Evolutionary conservation across 2,329 filamentous ascomycete species (phyloP).

Genomic region (Paecilomyces variotii): DNA sequence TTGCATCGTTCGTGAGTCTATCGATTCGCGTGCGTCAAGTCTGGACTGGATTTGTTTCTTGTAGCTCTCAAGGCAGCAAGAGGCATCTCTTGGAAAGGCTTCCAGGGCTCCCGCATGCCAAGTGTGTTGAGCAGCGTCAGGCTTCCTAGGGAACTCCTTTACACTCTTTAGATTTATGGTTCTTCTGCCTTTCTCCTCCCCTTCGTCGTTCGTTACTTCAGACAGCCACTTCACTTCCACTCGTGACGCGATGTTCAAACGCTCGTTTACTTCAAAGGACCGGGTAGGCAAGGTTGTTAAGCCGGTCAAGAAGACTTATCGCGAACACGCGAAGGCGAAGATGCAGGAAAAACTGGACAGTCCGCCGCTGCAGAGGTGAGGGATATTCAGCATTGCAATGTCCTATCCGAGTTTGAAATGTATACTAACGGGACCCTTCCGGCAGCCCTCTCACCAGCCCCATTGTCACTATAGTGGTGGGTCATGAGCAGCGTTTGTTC

Average conservation of each 20-base stretch:
- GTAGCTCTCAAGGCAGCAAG: slow-evolving; percentile 19
- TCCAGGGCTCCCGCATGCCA: slow-evolving; percentile 49
- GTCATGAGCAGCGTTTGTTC: slow-evolving; percentile 78
- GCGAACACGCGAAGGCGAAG: slow-evolving; percentile 77
- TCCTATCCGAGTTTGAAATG: background rate
- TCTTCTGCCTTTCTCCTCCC: slow-evolving; percentile 25
- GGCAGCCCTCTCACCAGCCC: slow-evolving; percentile 52
- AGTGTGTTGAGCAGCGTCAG: slow-evolving; percentile 42
- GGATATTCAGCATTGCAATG: slow-evolving; percentile 1
- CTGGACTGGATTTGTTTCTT: slow-evolving; percentile 17
- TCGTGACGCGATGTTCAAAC: slow-evolving; percentile 72
- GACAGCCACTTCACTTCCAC: slow-evolving; percentile 20
- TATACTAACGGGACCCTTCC: background rate
- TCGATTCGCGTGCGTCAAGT: slow-evolving; percentile 44
- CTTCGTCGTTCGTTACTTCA: slow-evolving; percentile 38
- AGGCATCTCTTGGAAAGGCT: slow-evolving; percentile 36
- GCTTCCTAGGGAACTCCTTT: slow-evolving; percentile 26
- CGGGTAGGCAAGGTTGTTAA: slow-evolving; percentile 83
- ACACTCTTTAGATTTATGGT: slow-evolving; percentile 32
- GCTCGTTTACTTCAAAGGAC: slow-evolving; percentile 75
- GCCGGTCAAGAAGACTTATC: slow-evolving; percentile 64
- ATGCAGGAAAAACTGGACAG: slow-evolving; percentile 74
- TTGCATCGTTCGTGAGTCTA: slow-evolving; percentile 20
- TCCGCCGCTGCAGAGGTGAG: slow-evolving; percentile 44
- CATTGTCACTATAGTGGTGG: slow-evolving; percentile 81